Base-by-base conservation (phyloP, 2,329 filamentous ascomycete genomes). In the Leptographium wingfieldii region DNA sequence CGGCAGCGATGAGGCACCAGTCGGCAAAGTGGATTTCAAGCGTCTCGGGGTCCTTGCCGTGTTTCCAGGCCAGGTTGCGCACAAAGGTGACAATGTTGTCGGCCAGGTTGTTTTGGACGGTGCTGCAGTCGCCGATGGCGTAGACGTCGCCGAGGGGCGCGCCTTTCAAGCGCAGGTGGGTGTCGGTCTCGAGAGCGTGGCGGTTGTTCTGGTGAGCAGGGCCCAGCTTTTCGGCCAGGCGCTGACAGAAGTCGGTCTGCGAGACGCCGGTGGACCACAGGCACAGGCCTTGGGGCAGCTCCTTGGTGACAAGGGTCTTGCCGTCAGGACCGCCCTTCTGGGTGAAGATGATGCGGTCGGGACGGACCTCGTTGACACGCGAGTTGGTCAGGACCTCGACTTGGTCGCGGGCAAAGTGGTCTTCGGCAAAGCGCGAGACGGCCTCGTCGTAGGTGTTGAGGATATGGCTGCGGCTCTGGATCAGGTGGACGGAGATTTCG, bases 391-490 rank as follows among this genome's bases (percentile, higher is more conserved):
- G 80, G 10, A 99, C 86, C 53, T 95, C 87, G 60, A 99, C 87
- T 66, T 92, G 85, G 70, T 99, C 94, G 68, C 94, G 90, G 22
- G 88, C 84, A 69, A 99, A 96, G 51, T 89, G 86, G 58, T 89
- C 83, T 73, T 99, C 94, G 25, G 94, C 92, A 70, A 95, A 99
- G 69, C 85, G 85, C 12, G 92, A 96, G 1, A 99, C 80, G 0
- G 90, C 87, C 74, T 99, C 94, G 65, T 99, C 94, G 70, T 99
- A 99, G 0, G 94, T 99, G 75, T 99, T 99, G 35, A 99, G 79
- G 64, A 99, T 99, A 67, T 99, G 94, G 49, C 88, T 86, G 61
- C 94, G 84, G 68, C 90, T 95, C 70, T 99, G 94, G 63, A 99
- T 96, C 55, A 99, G 80, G 69, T 99, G 95, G 1, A 99, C 92